phyloP scores from a whole-genome alignment of 148 eudicot genomes.

The Arbutus unedo region DNA sequence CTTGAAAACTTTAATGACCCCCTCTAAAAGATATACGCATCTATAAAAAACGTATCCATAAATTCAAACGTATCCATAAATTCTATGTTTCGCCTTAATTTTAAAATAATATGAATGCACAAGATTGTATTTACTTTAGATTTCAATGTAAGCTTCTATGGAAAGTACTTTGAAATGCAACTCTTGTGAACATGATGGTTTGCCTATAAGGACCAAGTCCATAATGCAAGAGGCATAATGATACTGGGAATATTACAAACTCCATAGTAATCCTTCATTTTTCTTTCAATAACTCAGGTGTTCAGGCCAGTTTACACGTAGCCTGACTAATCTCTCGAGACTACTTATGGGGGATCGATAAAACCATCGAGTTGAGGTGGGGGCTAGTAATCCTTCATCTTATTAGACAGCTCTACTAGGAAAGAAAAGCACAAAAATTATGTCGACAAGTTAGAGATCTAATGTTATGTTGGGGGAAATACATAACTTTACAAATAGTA shows the following conservation, averaged over 20 bases:
- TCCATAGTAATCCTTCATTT: neutral
- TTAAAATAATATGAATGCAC: too few species aligned
- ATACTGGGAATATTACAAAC: slow-evolving; percentile 1
- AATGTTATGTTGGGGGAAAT: slow-evolving; percentile 2
- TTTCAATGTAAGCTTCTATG: neutral
- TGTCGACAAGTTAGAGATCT: slow-evolving; percentile 10
- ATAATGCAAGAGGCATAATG: neutral
- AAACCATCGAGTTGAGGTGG: too few species aligned
- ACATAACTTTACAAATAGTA: slow-evolving; percentile 5
- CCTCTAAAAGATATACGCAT: too few species aligned
- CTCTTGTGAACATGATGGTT: neutral
- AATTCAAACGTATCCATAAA: too few species aligned
- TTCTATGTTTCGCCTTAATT: too few species aligned
- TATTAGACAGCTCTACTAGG: slow-evolving; percentile 10
- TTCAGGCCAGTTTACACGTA: too few species aligned
- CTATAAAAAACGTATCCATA: too few species aligned
- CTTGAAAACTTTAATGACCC: too few species aligned
- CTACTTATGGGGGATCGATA: too few species aligned
- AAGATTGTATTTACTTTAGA: neutral
- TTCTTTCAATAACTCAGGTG: neutral
- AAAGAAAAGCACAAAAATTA: neutral
- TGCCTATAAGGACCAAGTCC: neutral
- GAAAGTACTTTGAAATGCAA: slow-evolving; percentile 6
- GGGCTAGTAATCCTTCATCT: neutral
- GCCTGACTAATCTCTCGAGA: too few species aligned